These are phyloP conservation scores for Edaphochlamys debaryana DNA, from an alignment of 139 green algal species.

Conservation along the genomic window DNA sequence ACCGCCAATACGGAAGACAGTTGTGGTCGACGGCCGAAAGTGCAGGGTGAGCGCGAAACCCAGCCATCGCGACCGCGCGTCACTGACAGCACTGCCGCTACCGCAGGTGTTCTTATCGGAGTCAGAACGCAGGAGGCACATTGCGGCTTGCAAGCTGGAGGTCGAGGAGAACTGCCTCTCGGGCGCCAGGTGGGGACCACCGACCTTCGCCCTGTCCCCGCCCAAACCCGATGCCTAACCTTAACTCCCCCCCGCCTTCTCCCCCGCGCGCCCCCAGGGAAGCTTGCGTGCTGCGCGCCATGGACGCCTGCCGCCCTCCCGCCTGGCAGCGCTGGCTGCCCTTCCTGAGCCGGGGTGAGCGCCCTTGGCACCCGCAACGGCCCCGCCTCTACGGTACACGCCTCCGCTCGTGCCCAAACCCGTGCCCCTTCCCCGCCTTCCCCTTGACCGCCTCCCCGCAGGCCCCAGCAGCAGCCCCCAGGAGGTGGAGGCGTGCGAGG, in stretches of 20 bases:
- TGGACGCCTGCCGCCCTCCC: conserved; percentile 34
- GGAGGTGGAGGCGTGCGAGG: conserved; percentile 21
- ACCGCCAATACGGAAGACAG: conserved; percentile 3
- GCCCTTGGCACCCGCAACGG: too few relatives aligned
- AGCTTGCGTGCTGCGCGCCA: conserved; percentile 25
- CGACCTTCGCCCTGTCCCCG: too few relatives aligned
- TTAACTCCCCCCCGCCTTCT: background rate
- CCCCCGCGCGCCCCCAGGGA: background rate
- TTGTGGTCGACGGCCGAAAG: conserved; percentile 7
- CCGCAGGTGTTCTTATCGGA: conserved; percentile 32
- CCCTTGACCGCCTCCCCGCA: background rate
- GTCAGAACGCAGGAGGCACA: background rate
- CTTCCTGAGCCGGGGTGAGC: background rate
- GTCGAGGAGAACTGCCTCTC: background rate
- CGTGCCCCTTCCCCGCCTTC: background rate
- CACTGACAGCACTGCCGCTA: background rate
- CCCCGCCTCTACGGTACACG: background rate
- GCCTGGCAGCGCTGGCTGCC: conserved; percentile 11
- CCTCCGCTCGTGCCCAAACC: too few relatives aligned
- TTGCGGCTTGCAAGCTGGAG: background rate
- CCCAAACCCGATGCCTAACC: too few relatives aligned
- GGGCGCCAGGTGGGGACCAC: conserved; percentile 13
- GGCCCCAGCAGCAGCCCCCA: background rate
- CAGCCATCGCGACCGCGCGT: background rate
- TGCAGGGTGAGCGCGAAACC: background rate